A percentile compares a stretch with the other conserved stretches of the same genome.
Evolutionary conservation across 2,329 filamentous ascomycete species (phyloP).

Genomic region (Grosmannia penicillata): DNA sequence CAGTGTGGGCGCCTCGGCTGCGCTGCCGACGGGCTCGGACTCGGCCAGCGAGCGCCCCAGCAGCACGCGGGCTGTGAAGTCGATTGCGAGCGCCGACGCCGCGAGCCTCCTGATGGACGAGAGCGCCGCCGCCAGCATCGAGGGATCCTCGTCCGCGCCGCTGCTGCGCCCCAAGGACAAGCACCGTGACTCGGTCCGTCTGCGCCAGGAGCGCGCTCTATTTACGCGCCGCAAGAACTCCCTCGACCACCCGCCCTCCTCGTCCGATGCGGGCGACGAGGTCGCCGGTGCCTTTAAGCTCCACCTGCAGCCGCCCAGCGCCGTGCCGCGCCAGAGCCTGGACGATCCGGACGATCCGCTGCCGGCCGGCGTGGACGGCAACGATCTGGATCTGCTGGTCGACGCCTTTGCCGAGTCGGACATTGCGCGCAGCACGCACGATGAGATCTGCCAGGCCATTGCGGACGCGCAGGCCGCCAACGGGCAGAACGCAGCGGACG

Average conservation of each 20-base stretch:
- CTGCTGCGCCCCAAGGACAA: slow-evolving; percentile 49
- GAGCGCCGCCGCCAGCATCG: slow-evolving; percentile 27
- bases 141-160: slow-evolving; percentile 38
- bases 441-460: slow-evolving; percentile 65
- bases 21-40: slow-evolving; percentile 27
- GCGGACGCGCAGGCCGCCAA: slow-evolving; percentile 52
- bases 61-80: slow-evolving; percentile 79
- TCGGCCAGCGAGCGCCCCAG: slow-evolving; percentile 61
- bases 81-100: slow-evolving; percentile 70
- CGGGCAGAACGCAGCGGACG: slow-evolving; percentile 40
- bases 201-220: slow-evolving; percentile 78
- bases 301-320: slow-evolving; percentile 26
- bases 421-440: slow-evolving; percentile 56
- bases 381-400: slow-evolving; percentile 72
- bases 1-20: slow-evolving; percentile 14
- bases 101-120: slow-evolving; percentile 53
- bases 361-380: slow-evolving; percentile 44
- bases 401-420: slow-evolving; percentile 62
- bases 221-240: slow-evolving; percentile 67
- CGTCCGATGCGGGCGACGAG: slow-evolving; percentile 41
- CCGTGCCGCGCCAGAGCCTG: slow-evolving; percentile 39
- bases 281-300: slow-evolving; percentile 36
- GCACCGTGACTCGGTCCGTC: slow-evolving; percentile 65
- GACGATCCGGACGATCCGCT: slow-evolving; percentile 57
- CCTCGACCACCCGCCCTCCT: slow-evolving; percentile 47